Percentiles rank a stretch among this genome's conserved stretches.
Evolutionary conservation across 495 filamentous ascomycete species (phyloP).

Genomic region (Hyphodiscus hymeniophilus): DNA sequence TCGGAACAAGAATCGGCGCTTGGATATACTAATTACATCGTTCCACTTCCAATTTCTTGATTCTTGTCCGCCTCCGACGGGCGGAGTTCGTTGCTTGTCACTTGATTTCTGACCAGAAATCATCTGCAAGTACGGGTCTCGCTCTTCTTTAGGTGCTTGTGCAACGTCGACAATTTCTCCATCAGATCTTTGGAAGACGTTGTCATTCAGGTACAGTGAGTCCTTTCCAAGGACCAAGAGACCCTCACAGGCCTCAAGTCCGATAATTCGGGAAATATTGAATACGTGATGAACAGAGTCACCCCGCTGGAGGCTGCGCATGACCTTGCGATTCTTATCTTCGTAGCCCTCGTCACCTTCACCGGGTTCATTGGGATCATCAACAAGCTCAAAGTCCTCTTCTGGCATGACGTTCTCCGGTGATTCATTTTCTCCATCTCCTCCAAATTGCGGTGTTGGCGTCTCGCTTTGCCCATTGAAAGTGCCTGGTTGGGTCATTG

Average conservation of each 20-base stretch:
- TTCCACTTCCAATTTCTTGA: conserved; percentile 89
- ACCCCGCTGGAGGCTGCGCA: conserved; percentile 84
- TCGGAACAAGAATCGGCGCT: conserved; percentile 87
- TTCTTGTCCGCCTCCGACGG: conserved; percentile 56
- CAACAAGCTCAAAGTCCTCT: conserved; percentile 91
- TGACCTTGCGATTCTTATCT: conserved; percentile 95
- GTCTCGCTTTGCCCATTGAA: conserved; percentile 17
- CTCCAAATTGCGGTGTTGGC: conserved; percentile 1
- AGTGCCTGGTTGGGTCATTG: not conserved
- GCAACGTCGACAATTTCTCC: conserved; percentile 94
- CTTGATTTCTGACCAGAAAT: conserved; percentile 70
- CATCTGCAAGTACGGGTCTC: conserved; percentile 90
- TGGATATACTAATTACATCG: conserved; percentile 93
- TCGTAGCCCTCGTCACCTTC: conserved; percentile 81
- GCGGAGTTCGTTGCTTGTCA: conserved; percentile 38
- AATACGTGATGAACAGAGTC: conserved; percentile 91
- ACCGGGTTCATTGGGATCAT: conserved; percentile 67
- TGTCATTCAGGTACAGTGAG: conserved; percentile 86
- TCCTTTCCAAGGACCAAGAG: conserved; percentile 90
- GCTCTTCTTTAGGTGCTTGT: conserved; percentile 86
- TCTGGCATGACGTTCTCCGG: conserved; percentile 47
- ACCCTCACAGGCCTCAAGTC: conserved; percentile 85
- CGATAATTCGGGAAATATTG: conserved; percentile 90
- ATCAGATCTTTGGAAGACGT: conserved; percentile 87
- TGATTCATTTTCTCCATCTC: conserved; percentile 12